Evolutionary conservation across 768 basidiomycete species (phyloP), one percentile per base, ranked within the genome.

Genomic region (Suillus spraguei): DNA sequence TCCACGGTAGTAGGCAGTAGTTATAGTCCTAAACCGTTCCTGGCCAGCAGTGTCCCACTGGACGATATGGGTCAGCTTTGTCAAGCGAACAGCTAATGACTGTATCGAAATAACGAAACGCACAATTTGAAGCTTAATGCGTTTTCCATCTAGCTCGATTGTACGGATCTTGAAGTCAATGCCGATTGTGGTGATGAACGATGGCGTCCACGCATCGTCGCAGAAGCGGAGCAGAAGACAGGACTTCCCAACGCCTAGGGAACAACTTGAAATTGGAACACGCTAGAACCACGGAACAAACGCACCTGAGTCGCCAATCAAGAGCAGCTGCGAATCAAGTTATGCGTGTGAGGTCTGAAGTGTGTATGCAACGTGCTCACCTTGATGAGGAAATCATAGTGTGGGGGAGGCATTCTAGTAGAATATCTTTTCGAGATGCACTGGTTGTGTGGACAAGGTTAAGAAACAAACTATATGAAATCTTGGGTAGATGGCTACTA

Each of bases 41-140:
- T 99, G 97, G 38, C 97, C 97, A 62, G 97, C 96, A 64, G 97
- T 99, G 76, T 99, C 97, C 97, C 97, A 99, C 96, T 99, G 71
- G 60, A 61, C 55, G 47, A 63, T 39, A 61, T 28, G 24, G 4
- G 11, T 28, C 35, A 36, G 38, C 11, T n/a, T 8, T 32, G 65
- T 22, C 39, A 24, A 61, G 49, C 49, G 36, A 61, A 38, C 35
- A 61, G 22, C 35, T 39, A 13, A 35, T 58, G 22, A 54, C 22
- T 22, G 52, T 54, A 13, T 54, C n/a, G 22, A 10, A 14, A 17
- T 55, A 7, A 55, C 13, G 24, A 9, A 36, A 56, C 56, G 17
- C 24, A 97, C 96, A 76, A 99, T 99, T 78, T 99, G 97, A n/a
- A 99, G 85, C 80, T 99, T 99, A 76, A 98, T 95, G 52, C 94